A percentile compares a stretch with the other conserved stretches of the same genome.
These are phyloP conservation scores for Cystobasidium pallidum DNA, from an alignment of 1,284 basidiomycete species.

Conservation along the genomic window DNA sequence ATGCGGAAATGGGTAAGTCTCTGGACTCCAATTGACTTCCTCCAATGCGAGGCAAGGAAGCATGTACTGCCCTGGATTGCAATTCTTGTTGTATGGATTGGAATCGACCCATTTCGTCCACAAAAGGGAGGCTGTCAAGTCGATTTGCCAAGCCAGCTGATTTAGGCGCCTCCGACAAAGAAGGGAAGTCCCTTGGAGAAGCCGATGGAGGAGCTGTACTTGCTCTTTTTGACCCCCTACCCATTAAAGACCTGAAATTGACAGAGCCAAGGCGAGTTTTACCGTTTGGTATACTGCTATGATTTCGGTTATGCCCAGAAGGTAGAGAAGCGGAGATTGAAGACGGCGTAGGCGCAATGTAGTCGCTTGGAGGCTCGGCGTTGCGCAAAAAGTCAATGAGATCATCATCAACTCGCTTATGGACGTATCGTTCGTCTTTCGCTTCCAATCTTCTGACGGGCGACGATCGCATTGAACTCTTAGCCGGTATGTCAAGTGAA, in stretches of 20 bases:
- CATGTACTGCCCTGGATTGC: background rate
- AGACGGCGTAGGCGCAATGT: background rate
- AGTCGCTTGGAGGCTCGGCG: slow-evolving; percentile 16
- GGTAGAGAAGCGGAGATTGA: background rate
- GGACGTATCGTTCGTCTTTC: slow-evolving; percentile 23
- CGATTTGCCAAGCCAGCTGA: background rate
- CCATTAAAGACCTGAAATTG: slow-evolving; percentile 10
- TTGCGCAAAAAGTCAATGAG: slow-evolving; percentile 30
- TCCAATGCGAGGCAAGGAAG: background rate
- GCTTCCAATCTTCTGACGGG: slow-evolving; percentile 20
- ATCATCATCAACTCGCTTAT: slow-evolving; percentile 22
- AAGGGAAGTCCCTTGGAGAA: background rate
- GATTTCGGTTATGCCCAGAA: background rate
- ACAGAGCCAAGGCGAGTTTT: slow-evolving; percentile 20
- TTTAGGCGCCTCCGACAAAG: background rate
- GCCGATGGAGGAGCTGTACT: background rate
- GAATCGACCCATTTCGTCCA: slow-evolving; percentile 30
- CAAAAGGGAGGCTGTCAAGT: background rate
- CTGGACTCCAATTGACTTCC: slow-evolving; percentile 1
- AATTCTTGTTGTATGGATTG: background rate
- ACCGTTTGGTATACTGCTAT: background rate
- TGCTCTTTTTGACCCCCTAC: background rate
- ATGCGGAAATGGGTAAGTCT: background rate
- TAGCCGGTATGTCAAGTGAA: background rate
- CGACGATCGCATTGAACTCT: background rate